Evolutionary conservation across 441 rosid species (phyloP).

Genomic region (Bruguiera hainesii): DNA sequence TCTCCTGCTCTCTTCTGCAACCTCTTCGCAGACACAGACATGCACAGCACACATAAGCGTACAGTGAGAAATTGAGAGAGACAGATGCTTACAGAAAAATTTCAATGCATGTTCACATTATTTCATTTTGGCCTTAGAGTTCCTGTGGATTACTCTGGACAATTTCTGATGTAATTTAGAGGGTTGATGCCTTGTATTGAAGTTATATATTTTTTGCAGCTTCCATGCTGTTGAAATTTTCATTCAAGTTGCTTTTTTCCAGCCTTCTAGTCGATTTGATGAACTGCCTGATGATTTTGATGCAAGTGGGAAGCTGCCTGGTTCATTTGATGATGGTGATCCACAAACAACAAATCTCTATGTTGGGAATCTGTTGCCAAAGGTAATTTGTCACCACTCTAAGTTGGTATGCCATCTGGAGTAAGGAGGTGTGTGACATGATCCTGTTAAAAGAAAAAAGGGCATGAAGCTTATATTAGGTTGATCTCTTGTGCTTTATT

Average conservation of each 20-base stretch:
- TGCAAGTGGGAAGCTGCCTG: slow-evolving; percentile 92
- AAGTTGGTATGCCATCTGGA: slow-evolving; percentile 49
- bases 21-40: too few relatives aligned
- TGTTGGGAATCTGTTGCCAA: slow-evolving; percentile 96
- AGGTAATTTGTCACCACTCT: slow-evolving; percentile 37
- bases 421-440: slow-evolving; percentile 79
- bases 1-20: too few relatives aligned
- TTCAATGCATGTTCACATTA: too few relatives aligned
- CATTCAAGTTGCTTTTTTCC: slow-evolving; percentile 22
- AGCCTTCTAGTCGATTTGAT: slow-evolving; percentile 95
- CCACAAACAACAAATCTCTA: slow-evolving; percentile 97
- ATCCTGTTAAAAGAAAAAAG: slow-evolving; percentile 14
- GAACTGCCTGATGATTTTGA: slow-evolving; percentile 97
- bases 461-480: slow-evolving; percentile 4
- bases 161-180: too few relatives aligned
- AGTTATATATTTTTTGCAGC: too few relatives aligned
- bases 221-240: not conserved
- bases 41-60: too few relatives aligned
- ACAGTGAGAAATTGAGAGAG: too few relatives aligned
- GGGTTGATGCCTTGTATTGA: too few relatives aligned
- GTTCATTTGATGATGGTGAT: slow-evolving; percentile 98
- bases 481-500: slow-evolving; percentile 4
- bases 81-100: too few relatives aligned
- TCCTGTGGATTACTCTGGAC: too few relatives aligned
- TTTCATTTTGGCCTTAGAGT: too few relatives aligned